Evolutionary conservation across 2,329 filamentous ascomycete species (phyloP), one percentile per base, ranked within the genome.

Genomic region (Trichoderma semiorbis): DNA sequence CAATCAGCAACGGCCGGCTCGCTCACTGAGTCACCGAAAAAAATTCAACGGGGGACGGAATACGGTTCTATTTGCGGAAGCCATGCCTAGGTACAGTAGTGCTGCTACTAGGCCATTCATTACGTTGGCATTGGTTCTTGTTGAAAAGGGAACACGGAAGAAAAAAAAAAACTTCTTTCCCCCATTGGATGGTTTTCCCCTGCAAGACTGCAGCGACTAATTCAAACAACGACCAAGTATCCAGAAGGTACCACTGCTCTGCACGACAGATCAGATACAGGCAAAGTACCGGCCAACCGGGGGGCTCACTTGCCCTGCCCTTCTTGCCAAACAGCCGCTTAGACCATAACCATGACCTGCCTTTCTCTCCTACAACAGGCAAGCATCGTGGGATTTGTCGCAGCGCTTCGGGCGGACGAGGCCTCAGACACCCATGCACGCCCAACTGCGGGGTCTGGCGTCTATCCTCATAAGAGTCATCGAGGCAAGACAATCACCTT

Each of bases 391-490:
- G 66, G 24, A 69, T 62, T 69, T 50, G 28, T 34, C 47, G 36
- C 39, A 69, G 66, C 66, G 66, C 66, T 69, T 69, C 57, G 57
- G 66, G 66, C 66, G 66, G 66, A 69, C 66, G 66, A 69, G 26
- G 66, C 66, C 65, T 47, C 55, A 24, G 53, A 71, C 53, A 64
- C 62, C 69, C 69, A 71, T 65, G 63, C 69, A 67, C 43, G 69
- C 71, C 71, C 71, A 72, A 72, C 71, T 72, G 71, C 71, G 71
- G 71, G 71, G 71, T 72, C 69, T 55, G 28, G 32, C 47, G 32
- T 58, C 53, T 58, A 57, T 70, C 39, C 50, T 63, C 24, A 57
- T 43, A 72, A 70, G 71, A 72, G 71, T 72, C 71, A 72, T 72
- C 36, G 67, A 69, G 60, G 30, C 24, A 30, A 58, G 36, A 32